Percentiles rank a stretch among this genome's conserved stretches.
Evolutionary conservation across 306 rosid genomes (phyloP).

Genomic region (Carpinus viminea): DNA sequence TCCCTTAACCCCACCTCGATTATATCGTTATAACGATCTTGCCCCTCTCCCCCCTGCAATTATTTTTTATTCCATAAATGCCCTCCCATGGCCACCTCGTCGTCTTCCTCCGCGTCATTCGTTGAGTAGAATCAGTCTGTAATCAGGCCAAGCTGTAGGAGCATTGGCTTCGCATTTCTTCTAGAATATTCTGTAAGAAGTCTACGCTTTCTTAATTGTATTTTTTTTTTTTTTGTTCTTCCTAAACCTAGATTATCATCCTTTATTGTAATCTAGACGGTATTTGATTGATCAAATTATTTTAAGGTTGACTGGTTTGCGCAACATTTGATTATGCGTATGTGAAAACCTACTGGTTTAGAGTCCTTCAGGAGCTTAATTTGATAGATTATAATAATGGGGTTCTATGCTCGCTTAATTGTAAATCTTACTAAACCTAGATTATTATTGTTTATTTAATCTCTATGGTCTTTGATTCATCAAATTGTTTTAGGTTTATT

Average conservation of each 20-base stretch:
- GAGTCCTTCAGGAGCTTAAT: constrained; percentile 16
- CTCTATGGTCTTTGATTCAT: constrained; percentile 6
- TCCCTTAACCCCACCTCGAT: constrained; percentile 4
- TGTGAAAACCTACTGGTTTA: constrained; percentile 1
- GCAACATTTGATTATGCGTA: not conserved
- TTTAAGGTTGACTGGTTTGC: not conserved
- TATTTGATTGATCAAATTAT: not conserved
- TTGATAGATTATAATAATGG: not conserved
- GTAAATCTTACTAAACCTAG: constrained; percentile 11
- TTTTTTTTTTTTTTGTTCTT: not conserved
- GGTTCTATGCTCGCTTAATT: not conserved
- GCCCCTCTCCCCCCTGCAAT: constrained; percentile 21
- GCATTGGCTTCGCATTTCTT: constrained; percentile 27
- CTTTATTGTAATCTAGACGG: constrained; percentile 10
- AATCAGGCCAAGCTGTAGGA: constrained; percentile 23
- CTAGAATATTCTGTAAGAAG: constrained; percentile 24
- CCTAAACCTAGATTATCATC: constrained; percentile 28
- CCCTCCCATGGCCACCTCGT: constrained; percentile 23
- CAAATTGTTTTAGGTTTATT: not conserved
- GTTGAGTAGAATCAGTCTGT: constrained; percentile 20
- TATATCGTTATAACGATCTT: constrained; percentile 34
- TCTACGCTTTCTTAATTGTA: not conserved
- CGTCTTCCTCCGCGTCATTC: constrained; percentile 14
- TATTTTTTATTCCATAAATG: constrained; percentile 14
- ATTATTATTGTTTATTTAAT: constrained; percentile 19